phyloP scores from a whole-genome alignment of 2,329 filamentous ascomycete species.

The Fusarium sp. region DNA sequence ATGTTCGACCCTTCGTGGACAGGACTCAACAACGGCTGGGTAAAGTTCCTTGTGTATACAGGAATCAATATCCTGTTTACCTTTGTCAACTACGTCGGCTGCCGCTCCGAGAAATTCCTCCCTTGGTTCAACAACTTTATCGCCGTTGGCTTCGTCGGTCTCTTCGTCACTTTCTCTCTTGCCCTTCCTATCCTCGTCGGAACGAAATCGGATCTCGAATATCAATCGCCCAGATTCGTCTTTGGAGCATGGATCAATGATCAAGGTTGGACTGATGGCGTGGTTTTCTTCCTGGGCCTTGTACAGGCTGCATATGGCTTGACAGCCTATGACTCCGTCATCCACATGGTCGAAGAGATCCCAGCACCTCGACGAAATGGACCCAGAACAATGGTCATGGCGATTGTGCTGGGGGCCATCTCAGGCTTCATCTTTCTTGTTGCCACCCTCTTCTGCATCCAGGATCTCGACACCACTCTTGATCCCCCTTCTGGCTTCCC shows the following conservation, averaged over 20 bases:
- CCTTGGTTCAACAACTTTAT: conserved; percentile 67
- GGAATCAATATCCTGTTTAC: conserved; percentile 62
- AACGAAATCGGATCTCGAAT: conserved; percentile 55
- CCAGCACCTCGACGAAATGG: conserved; percentile 62
- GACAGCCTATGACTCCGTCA: conserved; percentile 65
- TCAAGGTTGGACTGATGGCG: conserved; percentile 62
- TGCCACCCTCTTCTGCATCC: conserved; percentile 62
- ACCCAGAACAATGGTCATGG: conserved; percentile 62
- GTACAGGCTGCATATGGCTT: conserved; percentile 65
- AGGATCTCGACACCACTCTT: conserved; percentile 56
- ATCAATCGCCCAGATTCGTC: conserved; percentile 62
- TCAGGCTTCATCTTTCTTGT: conserved; percentile 63
- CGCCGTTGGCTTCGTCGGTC: conserved; percentile 61
- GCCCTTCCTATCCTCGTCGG: conserved; percentile 64
- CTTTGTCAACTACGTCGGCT: conserved; percentile 62
- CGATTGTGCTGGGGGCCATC: conserved; percentile 58
- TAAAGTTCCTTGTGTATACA: conserved; percentile 66
- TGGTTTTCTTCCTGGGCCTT: conserved; percentile 67
- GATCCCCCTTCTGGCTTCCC: conserved; percentile 55
- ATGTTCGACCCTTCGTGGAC: conserved; percentile 63
- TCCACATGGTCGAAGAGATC: conserved; percentile 69
- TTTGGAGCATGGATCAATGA: conserved; percentile 60
- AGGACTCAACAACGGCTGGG: conserved; percentile 58
- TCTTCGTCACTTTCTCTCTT: conserved; percentile 64
- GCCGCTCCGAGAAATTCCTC: conserved; percentile 55